A percentile compares a stretch with the other conserved stretches of the same genome.
phyloP scores from a whole-genome alignment of 139 green algal genomes.

The Pycnococcus provasolii region DNA sequence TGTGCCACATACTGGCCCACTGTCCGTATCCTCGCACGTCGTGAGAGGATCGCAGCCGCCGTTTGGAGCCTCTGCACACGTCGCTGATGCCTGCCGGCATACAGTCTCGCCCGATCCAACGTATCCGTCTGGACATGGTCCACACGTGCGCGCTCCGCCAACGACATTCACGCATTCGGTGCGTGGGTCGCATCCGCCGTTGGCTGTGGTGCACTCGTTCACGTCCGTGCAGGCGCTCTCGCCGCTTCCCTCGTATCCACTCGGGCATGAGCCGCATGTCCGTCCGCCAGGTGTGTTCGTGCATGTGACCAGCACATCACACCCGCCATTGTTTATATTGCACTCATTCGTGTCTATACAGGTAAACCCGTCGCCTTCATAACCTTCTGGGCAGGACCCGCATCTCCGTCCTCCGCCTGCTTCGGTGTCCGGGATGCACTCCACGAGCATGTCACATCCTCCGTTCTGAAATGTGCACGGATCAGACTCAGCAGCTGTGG shows the following conservation, averaged over 20 bases:
- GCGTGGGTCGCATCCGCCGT: constrained; percentile 10
- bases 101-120: constrained; percentile 1
- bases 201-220: constrained; percentile 1
- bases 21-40: background rate
- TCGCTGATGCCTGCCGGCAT: too few species aligned
- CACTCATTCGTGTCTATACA: constrained; percentile 8
- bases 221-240: constrained; percentile 1
- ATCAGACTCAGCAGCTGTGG: too few species aligned
- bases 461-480: too few species aligned
- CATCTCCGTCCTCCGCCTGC: background rate
- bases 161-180: constrained; percentile 8
- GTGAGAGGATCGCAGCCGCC: constrained; percentile 15
- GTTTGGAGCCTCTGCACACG: constrained; percentile 4
- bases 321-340: constrained; percentile 5
- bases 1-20: background rate
- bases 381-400: constrained; percentile 5
- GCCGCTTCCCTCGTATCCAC: constrained; percentile 1
- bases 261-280: constrained; percentile 12
- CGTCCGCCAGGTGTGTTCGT: constrained; percentile 5
- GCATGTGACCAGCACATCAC: constrained; percentile 9
- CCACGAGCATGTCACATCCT: background rate
- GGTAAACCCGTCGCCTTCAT: background rate
- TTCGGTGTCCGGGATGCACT: too few species aligned
- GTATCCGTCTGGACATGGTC: constrained; percentile 6
- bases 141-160: background rate